These are phyloP conservation scores for Pilobolus umbonatus DNA, from an alignment of 192 early-diverging fungal genomes.

Conservation along the genomic window DNA sequence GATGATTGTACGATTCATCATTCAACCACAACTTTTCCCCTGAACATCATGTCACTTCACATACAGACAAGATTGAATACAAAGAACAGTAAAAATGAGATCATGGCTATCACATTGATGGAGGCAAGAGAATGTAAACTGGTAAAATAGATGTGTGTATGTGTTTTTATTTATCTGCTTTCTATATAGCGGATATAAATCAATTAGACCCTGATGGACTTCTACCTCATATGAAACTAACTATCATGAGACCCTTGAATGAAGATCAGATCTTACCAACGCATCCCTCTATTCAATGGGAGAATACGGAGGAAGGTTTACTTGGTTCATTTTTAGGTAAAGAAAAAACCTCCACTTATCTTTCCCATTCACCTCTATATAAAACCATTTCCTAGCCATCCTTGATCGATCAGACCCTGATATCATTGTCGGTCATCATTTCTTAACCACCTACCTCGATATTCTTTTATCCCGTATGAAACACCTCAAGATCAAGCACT, in stretches of 20 bases:
- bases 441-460: constrained; percentile 90
- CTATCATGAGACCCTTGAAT: not conserved
- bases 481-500: constrained; percentile 63
- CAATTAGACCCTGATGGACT: not conserved
- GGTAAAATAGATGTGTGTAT: not conserved
- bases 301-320: not conserved
- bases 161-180: not conserved
- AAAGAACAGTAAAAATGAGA: constrained; percentile 74
- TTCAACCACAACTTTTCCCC: constrained; percentile 60
- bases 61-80: constrained; percentile 78
- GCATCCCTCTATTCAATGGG: no score
- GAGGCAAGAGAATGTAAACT: no score
- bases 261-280: no score
- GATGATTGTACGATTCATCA: constrained; percentile 55
- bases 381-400: constrained; percentile 51
- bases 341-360: not conserved
- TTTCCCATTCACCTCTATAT: not conserved
- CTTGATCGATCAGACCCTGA: constrained; percentile 83
- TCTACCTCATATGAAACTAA: not conserved
- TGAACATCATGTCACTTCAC: constrained; percentile 79
- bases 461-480: constrained; percentile 92
- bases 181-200: constrained; percentile 5
- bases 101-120: constrained; percentile 72
- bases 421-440: constrained; percentile 93
- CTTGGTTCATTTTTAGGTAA: not conserved